phyloP scores from a whole-genome alignment of 352 stramenopile species.

The Phytophthora foliorum region DNA sequence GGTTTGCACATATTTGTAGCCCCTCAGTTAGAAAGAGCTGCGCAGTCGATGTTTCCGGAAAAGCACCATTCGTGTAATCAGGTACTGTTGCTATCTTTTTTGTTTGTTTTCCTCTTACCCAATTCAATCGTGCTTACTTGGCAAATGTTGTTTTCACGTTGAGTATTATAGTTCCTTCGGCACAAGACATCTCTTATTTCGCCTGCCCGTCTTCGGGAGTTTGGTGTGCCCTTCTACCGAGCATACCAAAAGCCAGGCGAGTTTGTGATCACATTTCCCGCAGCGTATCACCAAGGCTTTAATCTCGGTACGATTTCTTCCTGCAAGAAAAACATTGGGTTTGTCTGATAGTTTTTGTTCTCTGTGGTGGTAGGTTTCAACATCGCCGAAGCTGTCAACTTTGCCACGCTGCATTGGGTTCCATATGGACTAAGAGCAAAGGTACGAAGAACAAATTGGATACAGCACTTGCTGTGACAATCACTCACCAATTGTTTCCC shows the following conservation, averaged over 20 bases:
- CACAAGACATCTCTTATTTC: conserved; percentile 95
- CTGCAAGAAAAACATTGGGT: background rate
- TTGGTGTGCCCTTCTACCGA: conserved; percentile 85
- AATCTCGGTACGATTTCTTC: conserved; percentile 74
- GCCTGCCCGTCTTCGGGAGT: conserved; percentile 80
- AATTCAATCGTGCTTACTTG: background rate
- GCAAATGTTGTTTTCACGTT: background rate
- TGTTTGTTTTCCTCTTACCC: background rate
- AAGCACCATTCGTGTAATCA: conserved; percentile 86
- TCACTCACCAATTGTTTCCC: background rate
- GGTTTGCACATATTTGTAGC: conserved; percentile 30
- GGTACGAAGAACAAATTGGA: conserved; percentile 29
- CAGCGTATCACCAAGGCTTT: conserved; percentile 91
- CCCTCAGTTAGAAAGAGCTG: conserved; percentile 83
- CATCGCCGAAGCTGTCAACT: conserved; percentile 93
- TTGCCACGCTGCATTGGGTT: conserved; percentile 90
- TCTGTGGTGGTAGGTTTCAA: conserved; percentile 79
- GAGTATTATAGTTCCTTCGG: conserved; percentile 84
- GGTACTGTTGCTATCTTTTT: conserved; percentile 32
- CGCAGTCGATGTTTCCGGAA: conserved; percentile 89
- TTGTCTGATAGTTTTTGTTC: background rate
- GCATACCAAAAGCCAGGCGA: conserved; percentile 88
- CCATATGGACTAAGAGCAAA: conserved; percentile 81
- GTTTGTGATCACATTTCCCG: conserved; percentile 94
- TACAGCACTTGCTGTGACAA: background rate